Evolutionary conservation across 2,329 filamentous ascomycete species (phyloP).

Genomic region (Leptographium lundbergii): DNA sequence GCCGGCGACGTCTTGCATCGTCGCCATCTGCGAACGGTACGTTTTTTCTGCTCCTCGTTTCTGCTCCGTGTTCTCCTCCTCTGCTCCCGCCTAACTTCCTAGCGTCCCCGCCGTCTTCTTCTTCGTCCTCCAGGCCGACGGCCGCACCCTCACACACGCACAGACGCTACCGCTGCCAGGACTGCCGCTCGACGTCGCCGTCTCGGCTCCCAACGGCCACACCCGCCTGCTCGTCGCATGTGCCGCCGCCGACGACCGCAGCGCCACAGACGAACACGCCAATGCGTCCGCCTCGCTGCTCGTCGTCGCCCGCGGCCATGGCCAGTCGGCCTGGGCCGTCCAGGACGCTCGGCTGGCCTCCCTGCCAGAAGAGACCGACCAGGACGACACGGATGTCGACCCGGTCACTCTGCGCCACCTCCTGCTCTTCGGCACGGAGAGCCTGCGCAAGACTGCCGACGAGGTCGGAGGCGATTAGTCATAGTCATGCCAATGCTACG

Average conservation of each 20-base stretch:
- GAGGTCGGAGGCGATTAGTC: conserved; percentile 10
- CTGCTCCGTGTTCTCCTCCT: neutral
- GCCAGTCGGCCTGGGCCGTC: neutral
- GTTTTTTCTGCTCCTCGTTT: conserved; percentile 9
- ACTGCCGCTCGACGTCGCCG: conserved; percentile 39
- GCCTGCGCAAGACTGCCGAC: conserved; percentile 30
- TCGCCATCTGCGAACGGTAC: conserved; percentile 32
- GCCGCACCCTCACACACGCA: conserved; percentile 33
- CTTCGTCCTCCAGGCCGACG: conserved; percentile 39
- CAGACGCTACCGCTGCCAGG: conserved; percentile 44
- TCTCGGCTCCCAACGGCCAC: conserved; percentile 14
- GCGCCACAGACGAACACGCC: too few relatives aligned
- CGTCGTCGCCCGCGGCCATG: neutral
- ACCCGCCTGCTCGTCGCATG: conserved; percentile 2
- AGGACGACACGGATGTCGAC: conserved; percentile 13
- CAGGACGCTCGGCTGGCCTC: neutral
- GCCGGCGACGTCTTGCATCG: conserved; percentile 19
- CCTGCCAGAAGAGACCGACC: conserved; percentile 7
- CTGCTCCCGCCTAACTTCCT: neutral
- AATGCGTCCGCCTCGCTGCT: neutral
- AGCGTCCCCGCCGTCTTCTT: conserved; percentile 52
- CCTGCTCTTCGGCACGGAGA: conserved; percentile 33
- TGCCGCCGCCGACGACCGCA: neutral
- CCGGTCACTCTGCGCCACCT: conserved; percentile 25
- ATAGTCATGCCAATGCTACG: neutral